A percentile compares a stretch with the other conserved stretches of the same genome.
phyloP scores from a whole-genome alignment of 2,329 filamentous ascomycete species.

The Tympanopsis confertula region DNA sequence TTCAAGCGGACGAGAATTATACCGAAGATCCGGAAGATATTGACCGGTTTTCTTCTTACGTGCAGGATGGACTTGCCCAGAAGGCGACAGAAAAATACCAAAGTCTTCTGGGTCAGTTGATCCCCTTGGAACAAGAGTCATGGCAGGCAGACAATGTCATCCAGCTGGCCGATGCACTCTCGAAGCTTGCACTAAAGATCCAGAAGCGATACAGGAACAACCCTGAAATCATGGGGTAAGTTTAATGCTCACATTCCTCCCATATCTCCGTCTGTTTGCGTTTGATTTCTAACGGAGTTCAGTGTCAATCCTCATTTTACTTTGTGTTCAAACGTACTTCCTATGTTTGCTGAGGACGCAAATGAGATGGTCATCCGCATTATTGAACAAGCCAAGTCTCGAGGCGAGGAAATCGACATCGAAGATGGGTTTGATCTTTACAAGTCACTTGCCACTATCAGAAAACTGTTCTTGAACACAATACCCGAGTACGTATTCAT shows the following conservation, averaged over 20 bases:
- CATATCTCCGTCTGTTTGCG: background rate
- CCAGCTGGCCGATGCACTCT: conserved; percentile 55
- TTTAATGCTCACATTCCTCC: background rate
- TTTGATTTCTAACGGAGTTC: background rate
- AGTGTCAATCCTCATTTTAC: conserved; percentile 26
- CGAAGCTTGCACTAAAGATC: conserved; percentile 56
- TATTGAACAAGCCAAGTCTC: conserved; percentile 45
- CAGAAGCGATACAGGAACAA: conserved; percentile 63
- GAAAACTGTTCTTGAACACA: conserved; percentile 49
- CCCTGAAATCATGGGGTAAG: conserved; percentile 50
- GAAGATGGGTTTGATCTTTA: conserved; percentile 67
- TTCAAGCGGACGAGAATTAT: conserved; percentile 54
- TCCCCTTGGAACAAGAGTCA: conserved; percentile 49
- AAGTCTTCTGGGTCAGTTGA: conserved; percentile 48
- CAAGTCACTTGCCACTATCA: conserved; percentile 53
- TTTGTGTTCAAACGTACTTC: conserved; percentile 52
- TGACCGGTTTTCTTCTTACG: conserved; percentile 44
- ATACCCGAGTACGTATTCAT: conserved; percentile 34
- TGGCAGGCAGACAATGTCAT: conserved; percentile 65
- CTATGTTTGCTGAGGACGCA: conserved; percentile 58
- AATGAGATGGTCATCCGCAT: conserved; percentile 54
- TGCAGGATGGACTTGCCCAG: conserved; percentile 44
- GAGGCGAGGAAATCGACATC: conserved; percentile 49
- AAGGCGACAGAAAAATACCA: conserved; percentile 56
- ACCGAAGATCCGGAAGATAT: conserved; percentile 43